Evolutionary conservation across 495 filamentous ascomycete species (phyloP).

Genomic region (Hypoxylon lenormandii): DNA sequence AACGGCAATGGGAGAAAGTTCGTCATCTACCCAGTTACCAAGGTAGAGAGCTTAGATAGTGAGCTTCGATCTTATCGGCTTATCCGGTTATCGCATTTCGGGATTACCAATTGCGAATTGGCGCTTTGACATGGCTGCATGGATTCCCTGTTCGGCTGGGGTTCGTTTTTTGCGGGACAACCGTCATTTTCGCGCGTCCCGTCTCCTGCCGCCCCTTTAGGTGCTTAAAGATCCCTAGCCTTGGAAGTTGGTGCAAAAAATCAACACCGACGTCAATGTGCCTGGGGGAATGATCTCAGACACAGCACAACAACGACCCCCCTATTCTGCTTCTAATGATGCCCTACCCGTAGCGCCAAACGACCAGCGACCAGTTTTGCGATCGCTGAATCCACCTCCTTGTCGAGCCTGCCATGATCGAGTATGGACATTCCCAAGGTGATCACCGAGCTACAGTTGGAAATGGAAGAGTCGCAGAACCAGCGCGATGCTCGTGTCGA

Average conservation of each 20-base stretch:
- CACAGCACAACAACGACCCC: constrained; percentile 18
- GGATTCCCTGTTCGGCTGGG: constrained; percentile 39
- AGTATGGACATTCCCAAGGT: constrained; percentile 60
- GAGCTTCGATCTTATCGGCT: constrained; percentile 20
- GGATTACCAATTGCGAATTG: constrained; percentile 30
- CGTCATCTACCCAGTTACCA: too few species aligned
- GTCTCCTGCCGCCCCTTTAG: background rate
- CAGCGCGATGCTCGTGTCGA: constrained; percentile 81
- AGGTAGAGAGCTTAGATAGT: constrained; percentile 8
- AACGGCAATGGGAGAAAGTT: background rate
- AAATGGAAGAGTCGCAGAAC: constrained; percentile 73
- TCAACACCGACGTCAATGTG: constrained; percentile 35
- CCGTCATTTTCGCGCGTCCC: constrained; percentile 48
- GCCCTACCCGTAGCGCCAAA: constrained; percentile 50
- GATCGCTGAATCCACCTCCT: constrained; percentile 34
- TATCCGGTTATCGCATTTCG: constrained; percentile 42
- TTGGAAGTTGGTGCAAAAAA: constrained; percentile 22
- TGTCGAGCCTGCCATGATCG: constrained; percentile 52
- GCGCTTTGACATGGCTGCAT: constrained; percentile 31
- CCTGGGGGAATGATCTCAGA: constrained; percentile 39
- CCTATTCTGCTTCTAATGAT: constrained; percentile 46
- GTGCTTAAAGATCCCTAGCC: constrained; percentile 14
- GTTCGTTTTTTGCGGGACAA: constrained; percentile 33
- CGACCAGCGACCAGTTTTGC: constrained; percentile 39
- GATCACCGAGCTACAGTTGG: constrained; percentile 56